Evolutionary conservation across 768 basidiomycete species (phyloP).

Genomic region (Lactarius pseudohatsudake): DNA sequence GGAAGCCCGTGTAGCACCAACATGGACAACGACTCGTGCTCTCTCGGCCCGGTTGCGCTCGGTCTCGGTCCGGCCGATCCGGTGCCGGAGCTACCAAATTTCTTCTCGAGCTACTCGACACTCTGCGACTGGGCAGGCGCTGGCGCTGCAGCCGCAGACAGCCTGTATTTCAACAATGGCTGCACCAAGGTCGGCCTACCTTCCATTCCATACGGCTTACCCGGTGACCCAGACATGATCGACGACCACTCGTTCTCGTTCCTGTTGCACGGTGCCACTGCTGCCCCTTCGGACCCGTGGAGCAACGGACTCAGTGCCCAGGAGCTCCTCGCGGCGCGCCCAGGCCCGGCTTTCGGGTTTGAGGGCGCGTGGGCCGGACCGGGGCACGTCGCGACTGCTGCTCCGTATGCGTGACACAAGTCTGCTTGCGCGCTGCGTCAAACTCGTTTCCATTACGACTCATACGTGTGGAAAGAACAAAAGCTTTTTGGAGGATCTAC

Average conservation of each 20-base stretch:
- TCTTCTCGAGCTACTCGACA: conserved; percentile 28
- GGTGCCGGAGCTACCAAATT: neutral
- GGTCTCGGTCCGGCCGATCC: neutral
- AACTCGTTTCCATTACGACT: neutral
- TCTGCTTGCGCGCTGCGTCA: neutral
- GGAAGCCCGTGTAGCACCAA: conserved; percentile 26
- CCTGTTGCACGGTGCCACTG: neutral
- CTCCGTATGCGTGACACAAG: conserved; percentile 20
- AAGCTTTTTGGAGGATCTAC: neutral
- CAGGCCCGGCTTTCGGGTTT: conserved; percentile 13
- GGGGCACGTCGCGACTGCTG: conserved; percentile 5
- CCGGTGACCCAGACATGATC: conserved; percentile 4
- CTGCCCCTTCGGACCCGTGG: conserved; percentile 15
- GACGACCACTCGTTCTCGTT: conserved; percentile 18
- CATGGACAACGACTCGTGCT: conserved; percentile 19
- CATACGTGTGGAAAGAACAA: neutral
- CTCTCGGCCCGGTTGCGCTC: conserved; percentile 8
- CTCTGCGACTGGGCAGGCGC: conserved; percentile 29
- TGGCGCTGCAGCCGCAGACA: neutral
- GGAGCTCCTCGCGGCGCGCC: conserved; percentile 9
- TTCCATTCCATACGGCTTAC: neutral
- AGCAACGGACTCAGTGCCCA: conserved; percentile 6
- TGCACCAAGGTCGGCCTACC: conserved; percentile 1
- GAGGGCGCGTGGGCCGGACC: conserved; percentile 20
- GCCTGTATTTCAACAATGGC: neutral